Base-by-base conservation (phyloP, 2,329 filamentous ascomycete species). In the Magnaporthales sp. region DNA sequence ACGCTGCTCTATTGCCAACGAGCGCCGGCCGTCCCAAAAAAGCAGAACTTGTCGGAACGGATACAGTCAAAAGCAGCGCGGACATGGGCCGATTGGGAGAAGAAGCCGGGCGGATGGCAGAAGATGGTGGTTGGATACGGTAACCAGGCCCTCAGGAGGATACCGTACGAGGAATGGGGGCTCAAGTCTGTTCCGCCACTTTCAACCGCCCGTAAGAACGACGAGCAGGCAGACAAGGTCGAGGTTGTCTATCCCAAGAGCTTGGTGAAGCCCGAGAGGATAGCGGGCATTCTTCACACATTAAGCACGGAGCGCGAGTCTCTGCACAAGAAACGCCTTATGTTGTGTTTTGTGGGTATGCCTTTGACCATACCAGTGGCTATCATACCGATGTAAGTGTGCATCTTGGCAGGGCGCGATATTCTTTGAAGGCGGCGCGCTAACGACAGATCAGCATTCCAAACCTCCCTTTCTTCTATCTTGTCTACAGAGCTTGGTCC, bases 81-180 rank as follows among this genome's bases (percentile, higher is more conserved):
- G 72, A 88, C 90, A 60, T 98, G 94, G 94, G 85, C 91, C 4
- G 80, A 82, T 67, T 98, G 94, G 93, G 95, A 98, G 78, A 88
- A 90, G 76, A 90, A 89, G 71, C 88, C 93, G 22, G 83, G 83
- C 61, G 91, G 91, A 66, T 98, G 95, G 95, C 92, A 97, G 81
- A 92, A 90, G 75, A 87, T 87, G 72, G 84, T 97, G 24, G 94
- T 95, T 65, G 83, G 85, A 68, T 96, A 94, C 77, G 95, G 95
- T 67, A 97, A 99, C 79, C 82, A 87, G 63, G 87, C 92, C 19
- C 86, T 99, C 68, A 89, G 91, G 72, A 87, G 92, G 69, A 96
- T 99, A 73, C 91, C 95, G 2, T 97, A 91, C 76, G 91, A 98
- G 79, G 95, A 99, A 89, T 99, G 95, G 95, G 93, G 92, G 0